Percentiles rank a stretch among this genome's conserved stretches.
Conservation (phyloP, 139 green algal species). For the Deuterostichococcus epilithicus region DNA sequence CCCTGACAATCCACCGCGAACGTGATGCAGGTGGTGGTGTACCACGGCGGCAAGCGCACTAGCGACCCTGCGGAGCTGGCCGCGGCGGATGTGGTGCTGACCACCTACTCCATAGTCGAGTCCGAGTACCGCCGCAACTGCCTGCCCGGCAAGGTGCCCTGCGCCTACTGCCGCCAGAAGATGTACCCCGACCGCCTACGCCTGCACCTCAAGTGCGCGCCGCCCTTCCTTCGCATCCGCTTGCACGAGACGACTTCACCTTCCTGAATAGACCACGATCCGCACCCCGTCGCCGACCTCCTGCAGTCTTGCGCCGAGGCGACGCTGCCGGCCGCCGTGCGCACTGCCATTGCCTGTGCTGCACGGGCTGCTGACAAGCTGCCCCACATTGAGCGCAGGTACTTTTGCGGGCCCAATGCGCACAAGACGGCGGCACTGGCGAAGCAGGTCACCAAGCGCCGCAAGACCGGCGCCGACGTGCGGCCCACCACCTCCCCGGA, state of each 20-base stretch:
- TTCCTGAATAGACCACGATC: too few relatives aligned
- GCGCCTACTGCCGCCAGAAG: slow-evolving; percentile 79
- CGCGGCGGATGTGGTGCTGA: slow-evolving; percentile 83
- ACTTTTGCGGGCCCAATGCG: slow-evolving; percentile 90
- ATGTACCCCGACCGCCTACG: slow-evolving; percentile 76
- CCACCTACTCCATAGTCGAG: slow-evolving; percentile 90
- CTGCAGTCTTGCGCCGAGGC: too few relatives aligned
- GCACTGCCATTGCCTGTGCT: too few relatives aligned
- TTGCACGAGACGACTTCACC: too few relatives aligned
- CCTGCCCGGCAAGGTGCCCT: slow-evolving; percentile 61
- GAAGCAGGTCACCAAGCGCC: slow-evolving; percentile 77
- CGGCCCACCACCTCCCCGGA: background rate
- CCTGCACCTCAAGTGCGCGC: slow-evolving; percentile 35
- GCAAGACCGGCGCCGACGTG: too few relatives aligned
- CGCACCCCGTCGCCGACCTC: too few relatives aligned
- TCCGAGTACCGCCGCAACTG: slow-evolving; percentile 73
- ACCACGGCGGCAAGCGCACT: slow-evolving; percentile 76
- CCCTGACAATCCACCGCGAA: too few relatives aligned
- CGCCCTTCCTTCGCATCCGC: background rate
- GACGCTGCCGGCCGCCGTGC: too few relatives aligned
- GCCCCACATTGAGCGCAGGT: slow-evolving; percentile 58
- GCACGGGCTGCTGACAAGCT: background rate
- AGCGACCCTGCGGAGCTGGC: slow-evolving; percentile 40
- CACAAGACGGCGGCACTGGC: slow-evolving; percentile 74
- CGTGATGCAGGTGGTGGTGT: slow-evolving; percentile 68